Evolutionary conservation across 495 filamentous ascomycete genomes (phyloP).

Genomic region (Mycothermus thermophilus): DNA sequence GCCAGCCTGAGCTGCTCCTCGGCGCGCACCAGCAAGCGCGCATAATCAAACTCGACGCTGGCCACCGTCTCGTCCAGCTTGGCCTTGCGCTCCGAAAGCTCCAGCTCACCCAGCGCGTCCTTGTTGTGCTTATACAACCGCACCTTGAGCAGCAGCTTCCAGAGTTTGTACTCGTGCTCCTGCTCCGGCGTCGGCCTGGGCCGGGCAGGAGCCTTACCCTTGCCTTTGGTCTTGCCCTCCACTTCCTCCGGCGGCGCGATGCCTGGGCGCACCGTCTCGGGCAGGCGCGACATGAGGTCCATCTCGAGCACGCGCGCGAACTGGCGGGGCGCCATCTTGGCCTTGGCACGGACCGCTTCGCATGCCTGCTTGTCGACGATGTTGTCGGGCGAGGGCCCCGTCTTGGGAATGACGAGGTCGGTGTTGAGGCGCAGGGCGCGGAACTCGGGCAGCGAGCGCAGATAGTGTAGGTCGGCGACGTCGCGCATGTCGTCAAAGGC

Average conservation of each 20-base stretch:
- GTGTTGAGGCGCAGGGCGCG: constrained; percentile 38
- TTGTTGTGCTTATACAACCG: constrained; percentile 66
- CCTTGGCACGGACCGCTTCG: constrained; percentile 44
- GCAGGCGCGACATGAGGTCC: constrained; percentile 66
- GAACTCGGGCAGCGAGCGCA: constrained; percentile 43
- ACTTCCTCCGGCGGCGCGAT: constrained; percentile 9
- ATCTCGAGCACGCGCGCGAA: constrained; percentile 80
- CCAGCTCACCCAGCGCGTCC: constrained; percentile 65
- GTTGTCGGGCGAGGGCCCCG: constrained; percentile 37
- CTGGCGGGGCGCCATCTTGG: constrained; percentile 77
- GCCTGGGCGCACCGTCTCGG: constrained; percentile 42
- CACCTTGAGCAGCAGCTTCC: constrained; percentile 72
- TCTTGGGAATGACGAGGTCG: constrained; percentile 18
- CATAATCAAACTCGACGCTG: constrained; percentile 73
- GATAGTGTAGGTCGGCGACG: constrained; percentile 58
- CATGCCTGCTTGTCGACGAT: constrained; percentile 49
- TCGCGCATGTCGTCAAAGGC: constrained; percentile 86
- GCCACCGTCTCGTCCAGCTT: constrained; percentile 67
- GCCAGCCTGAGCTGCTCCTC: constrained; percentile 13
- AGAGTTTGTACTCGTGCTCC: constrained; percentile 53
- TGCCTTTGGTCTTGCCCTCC: not conserved
- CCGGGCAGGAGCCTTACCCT: not conserved
- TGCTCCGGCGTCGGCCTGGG: constrained; percentile 17
- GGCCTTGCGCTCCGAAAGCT: constrained; percentile 58
- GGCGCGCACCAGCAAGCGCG: constrained; percentile 41